Evolutionary conservation across 192 early-diverging fungal genomes (phyloP).

Genomic region (Umbelopsis vinacea): DNA sequence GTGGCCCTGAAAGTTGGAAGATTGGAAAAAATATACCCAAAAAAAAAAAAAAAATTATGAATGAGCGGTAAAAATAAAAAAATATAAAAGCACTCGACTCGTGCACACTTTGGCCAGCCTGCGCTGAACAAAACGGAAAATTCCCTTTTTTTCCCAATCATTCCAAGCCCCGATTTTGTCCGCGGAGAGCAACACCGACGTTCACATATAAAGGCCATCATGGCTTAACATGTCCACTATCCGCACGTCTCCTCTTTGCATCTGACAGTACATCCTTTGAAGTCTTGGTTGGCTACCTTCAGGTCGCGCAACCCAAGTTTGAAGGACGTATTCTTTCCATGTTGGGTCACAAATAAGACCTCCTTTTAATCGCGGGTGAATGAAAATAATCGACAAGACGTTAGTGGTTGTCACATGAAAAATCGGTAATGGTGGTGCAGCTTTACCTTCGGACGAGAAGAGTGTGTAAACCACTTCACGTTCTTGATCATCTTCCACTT

Average conservation of each 20-base stretch:
- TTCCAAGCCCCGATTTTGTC: background rate
- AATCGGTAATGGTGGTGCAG: background rate
- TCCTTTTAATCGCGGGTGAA: conserved; percentile 42
- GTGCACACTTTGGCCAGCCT: too few relatives aligned
- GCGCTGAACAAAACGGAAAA: too few relatives aligned
- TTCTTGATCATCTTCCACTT: conserved; percentile 54
- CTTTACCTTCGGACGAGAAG: conserved; percentile 55
- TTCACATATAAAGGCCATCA: conserved; percentile 2
- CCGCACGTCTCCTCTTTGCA: conserved; percentile 16
- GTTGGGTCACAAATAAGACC: conserved; percentile 53
- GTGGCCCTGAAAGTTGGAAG: background rate
- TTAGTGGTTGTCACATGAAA: conserved; percentile 9
- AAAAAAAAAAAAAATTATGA: conserved; percentile 1
- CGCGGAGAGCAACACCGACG: conserved; percentile 12
- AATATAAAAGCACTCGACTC: background rate
- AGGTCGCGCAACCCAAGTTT: conserved; percentile 25
- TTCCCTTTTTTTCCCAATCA: background rate
- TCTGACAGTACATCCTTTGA: conserved; percentile 13
- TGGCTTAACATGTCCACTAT: conserved; percentile 22
- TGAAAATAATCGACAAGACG: conserved; percentile 1
- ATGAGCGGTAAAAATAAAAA: conserved; percentile 6
- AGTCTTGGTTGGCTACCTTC: conserved; percentile 24
- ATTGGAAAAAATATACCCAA: conserved; percentile 3
- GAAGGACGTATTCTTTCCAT: conserved; percentile 56
- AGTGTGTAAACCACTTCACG: conserved; percentile 60